Base-by-base conservation (phyloP, 2,329 filamentous ascomycete species). In the Fusarium sp. region DNA sequence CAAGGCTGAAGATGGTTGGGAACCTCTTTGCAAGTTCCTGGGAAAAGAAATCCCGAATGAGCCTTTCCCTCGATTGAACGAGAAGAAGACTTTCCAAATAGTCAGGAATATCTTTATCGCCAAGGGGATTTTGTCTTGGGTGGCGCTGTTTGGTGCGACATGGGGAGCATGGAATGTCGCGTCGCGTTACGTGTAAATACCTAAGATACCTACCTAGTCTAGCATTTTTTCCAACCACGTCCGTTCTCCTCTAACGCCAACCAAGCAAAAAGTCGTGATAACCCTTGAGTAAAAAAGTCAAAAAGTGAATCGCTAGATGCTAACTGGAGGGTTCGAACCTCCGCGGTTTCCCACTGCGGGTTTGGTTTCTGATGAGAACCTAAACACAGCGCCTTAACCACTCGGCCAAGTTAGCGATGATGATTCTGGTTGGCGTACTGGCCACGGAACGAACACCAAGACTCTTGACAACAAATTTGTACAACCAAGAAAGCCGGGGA, bases 1-100 rank as follows among this genome's bases (percentile, higher is more conserved):
- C 48, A 69, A 74, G 48, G 70, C 75, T 1, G 70, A 76, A 48
- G 77, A 82, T 35, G 81, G 80, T 1, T 84, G 82, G 82, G 76
- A 74, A 35, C 79, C 79, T 11, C 70, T 85, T 23, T 84, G 81
- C 63, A 62, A 75, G 55, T 81, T 82, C 48, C 13, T 73, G 4
- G 61, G 41, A 0, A 65, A 58, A 10, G 69, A 72, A 0, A n/a
- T 72, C 0, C 71, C 67, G 0, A 13, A 51, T 1, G 50, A 56
- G 3, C 67, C 71, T 0, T 73, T 73, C 20, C 71, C 71, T 1
- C 36, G 37, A 14, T 20, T 73, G 14, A 73, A 73, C 13, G 71
- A 73, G 45, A 71, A 58, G 4, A 61, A 62, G 29, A 55, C 47
- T 0, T 70, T 72, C 4, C 37, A 57, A 8, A 54, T 66, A 3